Percentiles rank a stretch among this genome's conserved stretches.
Evolutionary conservation across 306 rosid genomes (phyloP).

Genomic region (Phaseolus lunatus): DNA sequence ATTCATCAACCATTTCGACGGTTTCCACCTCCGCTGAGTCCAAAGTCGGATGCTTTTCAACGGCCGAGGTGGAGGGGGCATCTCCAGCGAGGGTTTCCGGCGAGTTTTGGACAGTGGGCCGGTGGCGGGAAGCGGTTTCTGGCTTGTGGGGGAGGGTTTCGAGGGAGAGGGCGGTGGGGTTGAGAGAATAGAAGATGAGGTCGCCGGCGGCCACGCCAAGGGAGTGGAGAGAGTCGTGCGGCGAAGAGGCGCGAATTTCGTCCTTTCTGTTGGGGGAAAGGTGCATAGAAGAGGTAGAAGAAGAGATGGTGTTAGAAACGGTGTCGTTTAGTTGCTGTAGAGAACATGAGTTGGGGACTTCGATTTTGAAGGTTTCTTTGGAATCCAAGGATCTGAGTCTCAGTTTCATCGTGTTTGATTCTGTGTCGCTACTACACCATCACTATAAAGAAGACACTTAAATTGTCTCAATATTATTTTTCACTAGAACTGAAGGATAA

Average conservation of each 20-base stretch:
- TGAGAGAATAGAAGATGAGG: slow-evolving; percentile 71
- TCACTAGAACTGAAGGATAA: too few species aligned
- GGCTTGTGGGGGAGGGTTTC: slow-evolving; percentile 48
- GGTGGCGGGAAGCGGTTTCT: background rate
- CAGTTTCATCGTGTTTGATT: slow-evolving; percentile 60
- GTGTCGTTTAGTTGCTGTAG: slow-evolving; percentile 58
- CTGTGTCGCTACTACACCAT: too few species aligned
- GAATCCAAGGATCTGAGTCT: slow-evolving; percentile 69
- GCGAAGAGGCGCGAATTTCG: slow-evolving; percentile 65
- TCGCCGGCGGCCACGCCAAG: slow-evolving; percentile 76
- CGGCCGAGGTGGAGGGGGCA: slow-evolving; percentile 13
- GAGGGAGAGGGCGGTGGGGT: slow-evolving; percentile 47
- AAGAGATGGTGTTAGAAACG: slow-evolving; percentile 49
- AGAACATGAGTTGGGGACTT: slow-evolving; percentile 59
- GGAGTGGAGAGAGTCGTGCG: slow-evolving; percentile 53
- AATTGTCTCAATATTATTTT: too few species aligned
- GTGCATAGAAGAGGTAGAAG: slow-evolving; percentile 53
- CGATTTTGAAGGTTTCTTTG: slow-evolving; percentile 67
- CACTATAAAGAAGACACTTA: too few species aligned
- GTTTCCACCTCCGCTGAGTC: slow-evolving; percentile 19
- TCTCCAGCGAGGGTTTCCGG: background rate
- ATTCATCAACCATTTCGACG: slow-evolving; percentile 51
- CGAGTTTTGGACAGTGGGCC: slow-evolving; percentile 21
- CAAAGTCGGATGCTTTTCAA: slow-evolving; percentile 15
- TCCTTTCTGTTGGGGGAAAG: slow-evolving; percentile 79